phyloP scores from a whole-genome alignment of 1,139 yeast genomes.

The Diutina rugosa region DNA sequence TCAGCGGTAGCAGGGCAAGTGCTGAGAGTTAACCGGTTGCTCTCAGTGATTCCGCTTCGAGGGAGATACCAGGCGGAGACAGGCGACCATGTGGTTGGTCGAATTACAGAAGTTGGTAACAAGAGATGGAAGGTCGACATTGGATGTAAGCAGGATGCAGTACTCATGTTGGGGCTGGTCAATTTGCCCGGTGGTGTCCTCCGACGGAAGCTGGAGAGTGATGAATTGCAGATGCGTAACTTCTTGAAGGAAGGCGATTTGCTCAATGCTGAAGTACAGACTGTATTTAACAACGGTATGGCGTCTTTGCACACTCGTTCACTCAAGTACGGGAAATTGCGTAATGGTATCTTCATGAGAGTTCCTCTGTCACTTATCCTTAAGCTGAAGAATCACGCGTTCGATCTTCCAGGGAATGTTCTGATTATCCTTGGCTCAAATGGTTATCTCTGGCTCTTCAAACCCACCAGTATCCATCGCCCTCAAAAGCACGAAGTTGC shows the following conservation, averaged over 20 bases:
- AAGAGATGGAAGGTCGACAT: conserved; percentile 96
- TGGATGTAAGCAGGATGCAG: conserved; percentile 87
- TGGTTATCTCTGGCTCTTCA: conserved; percentile 88
- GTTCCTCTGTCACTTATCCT: conserved; percentile 78
- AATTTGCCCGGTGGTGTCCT: conserved; percentile 95
- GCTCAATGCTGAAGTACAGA: conserved; percentile 91
- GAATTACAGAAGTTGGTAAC: conserved; percentile 88
- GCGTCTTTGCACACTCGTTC: conserved; percentile 95
- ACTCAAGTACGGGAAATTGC: conserved; percentile 82
- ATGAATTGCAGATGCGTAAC: conserved; percentile 91
- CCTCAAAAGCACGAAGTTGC: not conserved
- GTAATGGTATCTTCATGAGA: conserved; percentile 74
- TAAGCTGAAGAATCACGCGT: conserved; percentile 77
- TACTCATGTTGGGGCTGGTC: conserved; percentile 86
- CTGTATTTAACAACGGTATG: conserved; percentile 77
- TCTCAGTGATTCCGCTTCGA: conserved; percentile 68
- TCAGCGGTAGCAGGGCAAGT: conserved; percentile 91
- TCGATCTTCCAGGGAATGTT: conserved; percentile 81
- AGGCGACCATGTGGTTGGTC: conserved; percentile 91
- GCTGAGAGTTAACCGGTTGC: conserved; percentile 38
- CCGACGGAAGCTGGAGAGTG: conserved; percentile 87
- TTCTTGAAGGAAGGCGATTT: conserved; percentile 96
- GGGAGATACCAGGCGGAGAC: conserved; percentile 89
- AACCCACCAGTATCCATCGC: conserved; percentile 32
- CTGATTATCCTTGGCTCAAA: conserved; percentile 87